Evolutionary conservation across 2,329 filamentous ascomycete species (phyloP).

Genomic region (Acrocalymma vagum): DNA sequence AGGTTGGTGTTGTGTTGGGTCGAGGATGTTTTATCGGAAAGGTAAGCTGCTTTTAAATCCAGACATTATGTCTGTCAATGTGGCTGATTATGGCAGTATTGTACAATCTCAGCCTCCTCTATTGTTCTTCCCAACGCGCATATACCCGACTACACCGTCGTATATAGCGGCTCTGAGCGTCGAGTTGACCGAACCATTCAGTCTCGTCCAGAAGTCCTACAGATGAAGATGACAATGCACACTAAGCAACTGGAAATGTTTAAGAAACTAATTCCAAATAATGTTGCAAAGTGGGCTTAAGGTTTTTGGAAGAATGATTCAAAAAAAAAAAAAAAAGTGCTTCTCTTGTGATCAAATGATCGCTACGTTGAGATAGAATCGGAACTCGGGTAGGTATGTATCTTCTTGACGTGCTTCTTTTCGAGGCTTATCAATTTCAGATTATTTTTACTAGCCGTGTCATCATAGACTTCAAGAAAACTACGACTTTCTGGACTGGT

Average conservation of each 20-base stretch:
- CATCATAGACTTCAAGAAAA: no score
- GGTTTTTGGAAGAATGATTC: no score
- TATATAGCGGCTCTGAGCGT: slow-evolving; percentile 49
- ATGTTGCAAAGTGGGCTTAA: slow-evolving; percentile 45
- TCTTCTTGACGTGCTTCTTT: no score
- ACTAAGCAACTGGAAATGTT: slow-evolving; percentile 46
- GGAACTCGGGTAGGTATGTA: no score
- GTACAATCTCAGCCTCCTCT: slow-evolving; percentile 52
- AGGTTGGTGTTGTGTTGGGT: slow-evolving; percentile 43
- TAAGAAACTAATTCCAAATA: slow-evolving; percentile 44
- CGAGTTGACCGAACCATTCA: slow-evolving; percentile 51
- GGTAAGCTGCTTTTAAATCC: slow-evolving; percentile 31
- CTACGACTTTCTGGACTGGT: no score
- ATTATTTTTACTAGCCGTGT: no score
- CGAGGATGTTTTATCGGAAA: slow-evolving; percentile 50
- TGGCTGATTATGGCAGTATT: slow-evolving; percentile 44
- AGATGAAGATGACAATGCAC: slow-evolving; percentile 39
- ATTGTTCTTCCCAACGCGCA: slow-evolving; percentile 45
- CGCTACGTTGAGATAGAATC: no score
- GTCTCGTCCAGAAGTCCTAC: slow-evolving; percentile 35
- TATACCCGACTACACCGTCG: slow-evolving; percentile 55
- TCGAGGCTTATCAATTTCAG: no score
- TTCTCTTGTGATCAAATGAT: no score
- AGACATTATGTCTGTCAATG: neutral
- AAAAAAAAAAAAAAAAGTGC: no score